Evolutionary conservation across 805 yeast genomes (phyloP), one percentile per base, ranked within the genome.

Genomic region (Starmerella bombicola): DNA sequence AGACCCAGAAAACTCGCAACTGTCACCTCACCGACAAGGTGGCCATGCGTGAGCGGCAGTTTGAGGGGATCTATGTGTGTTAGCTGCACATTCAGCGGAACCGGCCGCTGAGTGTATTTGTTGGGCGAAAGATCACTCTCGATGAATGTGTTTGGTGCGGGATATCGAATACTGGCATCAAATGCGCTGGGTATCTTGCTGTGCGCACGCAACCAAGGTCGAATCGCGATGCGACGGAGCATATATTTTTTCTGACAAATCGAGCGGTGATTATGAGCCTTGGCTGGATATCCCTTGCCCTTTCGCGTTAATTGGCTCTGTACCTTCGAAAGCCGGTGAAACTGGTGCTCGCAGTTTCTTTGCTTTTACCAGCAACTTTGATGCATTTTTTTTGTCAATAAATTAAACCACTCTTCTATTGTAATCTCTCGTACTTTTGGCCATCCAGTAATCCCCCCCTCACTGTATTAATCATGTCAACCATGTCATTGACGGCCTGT

Each of bases 61-160:
- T 73, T 74, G 47, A 85, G 55, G 1, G 97, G 96, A 25, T 83
- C 81, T 56, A 77, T 78, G 58, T 82, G 75, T 50, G 80, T 76
- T 35, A 88, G 71, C 56, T 80, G 84, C 2, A 84, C 91, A 55
- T 78, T 83, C 41, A 84, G 63, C n/a, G 97, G 96, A 18, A 45
- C 37, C 20, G 49, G 49, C 33, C 49, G 43, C 40, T 38, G 29
- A 17, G 46, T 42, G 30, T 36, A 38, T 23, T 38, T 38, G 32
- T 39, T 34, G n/a, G 22, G 25, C 15, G 30, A 24, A n/a, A 45
- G 32, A 24, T 37, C 24, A n/a, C 41, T 38, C 26, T 13, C 23
- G 10, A 25, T 32, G 35, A 20, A 32, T 5, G 23, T 12, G 19
- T 37, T 23, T n/a, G 35, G 28, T 3, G 39, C 24, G 7, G 43